These are phyloP conservation scores for Sphagnum contortum DNA, from an alignment of 225 moss, liverwort and hornwort genomes.

Conservation along the genomic window DNA sequence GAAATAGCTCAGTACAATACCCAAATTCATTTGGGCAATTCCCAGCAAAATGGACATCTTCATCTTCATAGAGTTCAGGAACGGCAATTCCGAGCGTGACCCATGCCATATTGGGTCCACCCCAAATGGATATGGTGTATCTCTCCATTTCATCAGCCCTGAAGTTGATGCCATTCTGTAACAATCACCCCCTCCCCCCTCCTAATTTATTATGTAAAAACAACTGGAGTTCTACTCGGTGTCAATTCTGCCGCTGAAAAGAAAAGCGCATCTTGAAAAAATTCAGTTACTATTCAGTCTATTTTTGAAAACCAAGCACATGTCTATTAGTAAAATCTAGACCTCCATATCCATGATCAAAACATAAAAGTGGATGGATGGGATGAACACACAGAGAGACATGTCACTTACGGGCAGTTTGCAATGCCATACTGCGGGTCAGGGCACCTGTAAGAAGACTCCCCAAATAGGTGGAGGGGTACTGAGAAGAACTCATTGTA, in stretches of 20 bases:
- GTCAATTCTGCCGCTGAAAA: no score
- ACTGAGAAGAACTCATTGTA: conserved; percentile 98
- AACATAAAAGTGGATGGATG: no score
- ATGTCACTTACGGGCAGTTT: no score
- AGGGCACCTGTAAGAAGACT: conserved; percentile 61
- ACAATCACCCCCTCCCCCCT: no score
- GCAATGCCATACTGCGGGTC: conserved; percentile 15
- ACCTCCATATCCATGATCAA: no score
- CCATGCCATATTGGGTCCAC: conserved; percentile 95
- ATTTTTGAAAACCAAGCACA: no score
- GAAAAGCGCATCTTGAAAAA: no score
- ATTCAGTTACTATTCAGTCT: no score
- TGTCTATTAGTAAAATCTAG: no score
- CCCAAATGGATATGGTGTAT: conserved; percentile 74
- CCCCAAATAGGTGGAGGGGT: conserved; percentile 63
- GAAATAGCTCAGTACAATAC: conserved; percentile 73
- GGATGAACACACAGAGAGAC: no score
- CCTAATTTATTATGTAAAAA: no score
- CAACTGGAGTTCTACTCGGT: no score
- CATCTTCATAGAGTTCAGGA: conserved; percentile 93
- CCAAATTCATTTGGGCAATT: conserved; percentile 84
- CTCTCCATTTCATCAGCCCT: conserved; percentile 55
- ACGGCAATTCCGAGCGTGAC: conserved; percentile 73
- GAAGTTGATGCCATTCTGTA: conserved; percentile 48
- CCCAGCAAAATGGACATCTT: conserved; percentile 98